Evolutionary conservation across 108 stramenopile genomes (phyloP).

Genomic region (Aurantiochytrium sp.): DNA sequence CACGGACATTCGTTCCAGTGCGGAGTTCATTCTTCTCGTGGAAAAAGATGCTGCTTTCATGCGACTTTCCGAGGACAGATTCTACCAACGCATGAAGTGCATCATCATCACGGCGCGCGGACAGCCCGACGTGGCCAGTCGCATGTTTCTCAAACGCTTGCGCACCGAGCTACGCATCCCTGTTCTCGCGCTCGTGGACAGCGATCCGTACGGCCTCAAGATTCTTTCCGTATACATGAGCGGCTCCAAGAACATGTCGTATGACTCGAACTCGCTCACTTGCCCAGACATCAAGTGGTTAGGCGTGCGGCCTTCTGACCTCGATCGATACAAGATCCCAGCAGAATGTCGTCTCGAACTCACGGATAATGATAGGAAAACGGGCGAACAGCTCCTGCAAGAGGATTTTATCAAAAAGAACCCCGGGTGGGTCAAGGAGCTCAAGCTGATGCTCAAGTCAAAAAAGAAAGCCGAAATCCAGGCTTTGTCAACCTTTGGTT

Average conservation of each 20-base stretch:
- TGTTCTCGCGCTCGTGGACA: conserved; percentile 87
- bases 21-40: conserved; percentile 87
- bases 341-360: conserved; percentile 90
- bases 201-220: conserved; percentile 94
- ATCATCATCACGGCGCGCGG: conserved; percentile 97
- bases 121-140: conserved; percentile 86
- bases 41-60: conserved; percentile 98
- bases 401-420: conserved; percentile 92
- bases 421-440: conserved; percentile 85
- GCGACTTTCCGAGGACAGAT: conserved; percentile 77
- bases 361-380: conserved; percentile 93
- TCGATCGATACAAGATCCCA: conserved; percentile 70
- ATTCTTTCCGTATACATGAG: conserved; percentile 88
- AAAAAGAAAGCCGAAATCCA: conserved; percentile 95
- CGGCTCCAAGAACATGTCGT: conserved; percentile 82
- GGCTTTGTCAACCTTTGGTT: conserved; percentile 50
- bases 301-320: conserved; percentile 82
- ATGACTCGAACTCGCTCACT: conserved; percentile 66
- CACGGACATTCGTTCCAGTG: conserved; percentile 77
- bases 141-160: conserved; percentile 68
- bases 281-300: conserved; percentile 95
- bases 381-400: conserved; percentile 81
- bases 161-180: conserved; percentile 74
- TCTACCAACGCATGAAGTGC: conserved; percentile 90
- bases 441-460: conserved; percentile 85